Conservation (phyloP, 139 green algal genomes). For the Chlamydomonas eustigma region DNA sequence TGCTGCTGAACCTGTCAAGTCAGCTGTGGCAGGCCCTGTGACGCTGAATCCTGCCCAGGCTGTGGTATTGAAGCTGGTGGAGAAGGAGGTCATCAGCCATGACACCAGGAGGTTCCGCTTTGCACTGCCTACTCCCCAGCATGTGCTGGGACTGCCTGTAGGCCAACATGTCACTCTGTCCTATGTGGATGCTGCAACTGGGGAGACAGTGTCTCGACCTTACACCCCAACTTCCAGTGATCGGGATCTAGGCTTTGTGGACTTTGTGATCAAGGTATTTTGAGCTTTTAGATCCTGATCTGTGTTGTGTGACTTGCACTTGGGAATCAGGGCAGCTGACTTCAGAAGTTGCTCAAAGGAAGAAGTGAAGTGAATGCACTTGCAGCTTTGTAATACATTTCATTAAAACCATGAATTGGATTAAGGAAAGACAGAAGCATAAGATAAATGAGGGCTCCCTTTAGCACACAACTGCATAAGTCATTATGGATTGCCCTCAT, state of each 20-base stretch:
- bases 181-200: slow-evolving; percentile 80
- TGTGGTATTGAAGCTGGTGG: slow-evolving; percentile 65
- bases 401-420: too few relatives aligned
- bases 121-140: slow-evolving; percentile 77
- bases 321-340: too few relatives aligned
- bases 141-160: slow-evolving; percentile 85
- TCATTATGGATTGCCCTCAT: too few relatives aligned
- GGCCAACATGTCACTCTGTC: slow-evolving; percentile 92
- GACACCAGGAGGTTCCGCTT: slow-evolving; percentile 91
- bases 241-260: slow-evolving; percentile 84
- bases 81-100: slow-evolving; percentile 76
- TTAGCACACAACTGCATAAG: too few relatives aligned
- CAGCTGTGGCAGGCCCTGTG: not conserved
- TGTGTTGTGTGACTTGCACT: too few relatives aligned
- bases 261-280: slow-evolving; percentile 98
- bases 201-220: slow-evolving; percentile 86
- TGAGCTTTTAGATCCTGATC: too few relatives aligned
- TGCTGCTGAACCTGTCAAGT: not conserved
- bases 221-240: slow-evolving; percentile 92
- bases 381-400: too few relatives aligned
- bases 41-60: slow-evolving; percentile 36
- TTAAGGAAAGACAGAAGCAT: too few relatives aligned
- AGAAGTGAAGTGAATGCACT: too few relatives aligned
- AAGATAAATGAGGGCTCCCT: too few relatives aligned
- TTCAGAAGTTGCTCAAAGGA: too few relatives aligned